Evolutionary conservation across 1,139 yeast species (phyloP).

Genomic region (Lodderomyces metapsilosis): DNA sequence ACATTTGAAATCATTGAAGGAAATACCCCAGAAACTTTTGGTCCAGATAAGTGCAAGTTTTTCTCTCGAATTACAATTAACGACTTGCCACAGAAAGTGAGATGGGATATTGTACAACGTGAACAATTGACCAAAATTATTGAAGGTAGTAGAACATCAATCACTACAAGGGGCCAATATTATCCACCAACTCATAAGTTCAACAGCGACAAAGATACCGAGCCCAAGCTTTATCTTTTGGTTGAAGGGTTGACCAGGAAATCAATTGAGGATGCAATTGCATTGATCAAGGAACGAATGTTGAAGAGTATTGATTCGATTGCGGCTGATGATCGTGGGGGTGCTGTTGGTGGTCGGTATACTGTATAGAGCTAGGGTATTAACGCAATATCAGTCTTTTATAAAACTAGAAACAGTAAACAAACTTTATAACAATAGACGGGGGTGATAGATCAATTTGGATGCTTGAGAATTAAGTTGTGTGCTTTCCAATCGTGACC

Average conservation of each 20-base stretch:
- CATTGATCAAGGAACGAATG: conserved; percentile 57
- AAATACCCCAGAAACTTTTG: conserved; percentile 56
- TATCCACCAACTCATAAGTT: conserved; percentile 58
- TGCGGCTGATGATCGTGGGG: conserved; percentile 39
- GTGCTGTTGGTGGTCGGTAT: conserved; percentile 37
- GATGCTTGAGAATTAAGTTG: too few species aligned
- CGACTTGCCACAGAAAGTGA: conserved; percentile 79
- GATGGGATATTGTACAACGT: conserved; percentile 79
- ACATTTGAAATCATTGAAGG: conserved; percentile 55
- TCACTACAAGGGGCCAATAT: conserved; percentile 80
- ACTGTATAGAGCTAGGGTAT: conserved; percentile 23
- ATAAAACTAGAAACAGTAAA: too few species aligned
- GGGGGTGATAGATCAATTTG: too few species aligned
- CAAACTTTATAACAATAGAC: too few species aligned
- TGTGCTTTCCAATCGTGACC: too few species aligned
- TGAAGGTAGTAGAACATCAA: conserved; percentile 73
- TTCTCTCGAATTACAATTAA: conserved; percentile 76
- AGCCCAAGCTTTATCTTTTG: conserved; percentile 69
- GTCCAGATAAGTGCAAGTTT: conserved; percentile 63
- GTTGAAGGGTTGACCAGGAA: conserved; percentile 74
- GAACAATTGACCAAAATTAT: conserved; percentile 64
- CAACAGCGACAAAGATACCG: conserved; percentile 25
- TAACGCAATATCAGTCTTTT: too few species aligned
- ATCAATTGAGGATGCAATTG: conserved; percentile 66
- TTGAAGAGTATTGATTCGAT: conserved; percentile 56